Evolutionary conservation across 2,329 filamentous ascomycete species (phyloP).

Genomic region (Fusarium neocosmosporiellum): DNA sequence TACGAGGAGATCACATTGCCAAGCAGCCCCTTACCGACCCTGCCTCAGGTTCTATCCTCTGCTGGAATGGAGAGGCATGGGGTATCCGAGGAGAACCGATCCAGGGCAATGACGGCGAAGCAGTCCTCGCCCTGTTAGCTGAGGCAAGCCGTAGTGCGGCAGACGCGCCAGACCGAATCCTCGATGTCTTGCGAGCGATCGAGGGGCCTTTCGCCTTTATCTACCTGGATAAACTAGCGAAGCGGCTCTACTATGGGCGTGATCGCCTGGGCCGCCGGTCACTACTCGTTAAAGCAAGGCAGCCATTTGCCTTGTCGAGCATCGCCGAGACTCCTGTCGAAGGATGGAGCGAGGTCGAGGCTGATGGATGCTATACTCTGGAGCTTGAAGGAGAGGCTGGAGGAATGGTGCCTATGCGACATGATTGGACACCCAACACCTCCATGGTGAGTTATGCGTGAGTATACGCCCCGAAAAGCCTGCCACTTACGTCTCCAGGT

Average conservation of each 20-base stretch:
- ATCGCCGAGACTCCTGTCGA: conserved; percentile 65
- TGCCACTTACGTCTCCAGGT: conserved; percentile 62
- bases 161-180: conserved; percentile 46
- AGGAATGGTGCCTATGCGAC: conserved; percentile 33
- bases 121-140: conserved; percentile 71
- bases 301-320: conserved; percentile 74
- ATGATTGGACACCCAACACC: conserved; percentile 49
- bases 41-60: conserved; percentile 73
- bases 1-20: conserved; percentile 80
- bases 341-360: conserved; percentile 83
- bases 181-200: conserved; percentile 68
- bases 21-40: conserved; percentile 77
- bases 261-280: conserved; percentile 91
- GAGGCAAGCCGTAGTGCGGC: conserved; percentile 50
- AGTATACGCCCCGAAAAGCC: conserved; percentile 36
- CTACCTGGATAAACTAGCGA: conserved; percentile 75
- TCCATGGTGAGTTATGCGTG: conserved; percentile 57
- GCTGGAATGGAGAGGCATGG: conserved; percentile 99
- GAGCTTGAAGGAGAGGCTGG: conserved; percentile 55
- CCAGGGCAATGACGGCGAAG: conserved; percentile 81
- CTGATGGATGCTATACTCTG: conserved; percentile 82
- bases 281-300: conserved; percentile 69
- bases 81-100: conserved; percentile 69
- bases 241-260: conserved; percentile 81
- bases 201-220: conserved; percentile 92